Evolutionary conservation across 805 yeast genomes (phyloP), one percentile per base, ranked within the genome.

Genomic region (Metschnikowia corniflorae): DNA sequence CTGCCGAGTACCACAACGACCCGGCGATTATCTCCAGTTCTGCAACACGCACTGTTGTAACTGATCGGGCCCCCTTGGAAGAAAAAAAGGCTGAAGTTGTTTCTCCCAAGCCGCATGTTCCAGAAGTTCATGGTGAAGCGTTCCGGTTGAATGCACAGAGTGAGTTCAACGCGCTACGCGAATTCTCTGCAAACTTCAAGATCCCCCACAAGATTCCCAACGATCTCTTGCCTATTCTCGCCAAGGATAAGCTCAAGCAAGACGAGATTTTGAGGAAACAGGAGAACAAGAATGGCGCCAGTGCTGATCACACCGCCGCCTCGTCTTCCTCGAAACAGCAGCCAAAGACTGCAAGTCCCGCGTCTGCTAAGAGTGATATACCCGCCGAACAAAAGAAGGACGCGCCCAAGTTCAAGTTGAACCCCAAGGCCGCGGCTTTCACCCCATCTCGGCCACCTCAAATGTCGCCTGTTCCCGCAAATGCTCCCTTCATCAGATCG

Each of bases 121-220:
- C 41, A 3, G 43, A 37, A 5, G 49, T 40, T 10, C 57, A 53
- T 17, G 58, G 48, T 31, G 75, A 70, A 42, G 58, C 70, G 12
- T 60, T 64, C 44, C 64, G 72, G 40, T 56, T 70, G 37, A 72
- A 65, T 47, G 73, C 77, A 1, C 77, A 78, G 54, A 75, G 77
- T 44, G 87, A 82, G 55, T 73, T 83, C 44, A 80, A 80, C 44
- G 76, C 85, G 8, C 67, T 86, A 38, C 78, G 77, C 44, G 86
- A 84, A 53, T 88, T 89, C 55, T 77, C 94, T 26, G 86, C 85
- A 32, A 83, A 77, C 48, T 85, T 86, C 60, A 86, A 86, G 59
- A 76, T 88, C 20, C 83, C 82, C 2, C 76, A 75, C 50, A 52
- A 54, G 33, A 48, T 55, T 36, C 91, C 94, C 6, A 60, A 69